Conservation (phyloP, 768 basidiomycete species). For the Boletus pseudo-olivaceus region DNA sequence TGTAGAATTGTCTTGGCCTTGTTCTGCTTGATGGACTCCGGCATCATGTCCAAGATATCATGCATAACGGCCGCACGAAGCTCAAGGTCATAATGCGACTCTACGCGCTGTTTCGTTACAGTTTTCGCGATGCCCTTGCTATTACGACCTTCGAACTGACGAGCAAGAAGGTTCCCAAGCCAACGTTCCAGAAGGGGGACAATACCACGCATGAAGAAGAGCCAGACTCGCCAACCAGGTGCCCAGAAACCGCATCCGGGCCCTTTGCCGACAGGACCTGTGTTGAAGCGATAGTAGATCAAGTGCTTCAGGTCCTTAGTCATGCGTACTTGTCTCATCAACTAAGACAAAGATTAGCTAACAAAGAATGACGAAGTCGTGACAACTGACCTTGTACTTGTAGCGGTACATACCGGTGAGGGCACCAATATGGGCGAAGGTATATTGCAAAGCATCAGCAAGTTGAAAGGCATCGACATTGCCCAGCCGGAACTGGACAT, state of each 20-base stretch:
- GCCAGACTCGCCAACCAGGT: constrained; percentile 98
- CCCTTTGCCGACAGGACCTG: constrained; percentile 98
- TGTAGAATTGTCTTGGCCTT: constrained; percentile 99
- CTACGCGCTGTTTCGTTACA: constrained; percentile 98
- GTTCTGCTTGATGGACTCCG: constrained; percentile 98
- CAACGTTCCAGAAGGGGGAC: constrained; percentile 96
- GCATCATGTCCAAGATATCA: constrained; percentile 99
- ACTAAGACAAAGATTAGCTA: constrained; percentile 37
- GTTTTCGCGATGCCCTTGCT: constrained; percentile 96
- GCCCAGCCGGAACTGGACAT: constrained; percentile 97
- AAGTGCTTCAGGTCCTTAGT: constrained; percentile 98
- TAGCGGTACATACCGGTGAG: constrained; percentile 99
- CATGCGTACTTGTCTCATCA: constrained; percentile 99
- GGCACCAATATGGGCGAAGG: constrained; percentile 95
- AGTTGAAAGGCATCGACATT: constrained; percentile 99
- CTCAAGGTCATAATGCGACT: constrained; percentile 97
- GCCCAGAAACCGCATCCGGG: constrained; percentile 99
- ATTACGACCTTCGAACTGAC: constrained; percentile 98
- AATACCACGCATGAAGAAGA: constrained; percentile 99
- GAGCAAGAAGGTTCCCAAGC: constrained; percentile 95
- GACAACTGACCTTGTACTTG: constrained; percentile 88
- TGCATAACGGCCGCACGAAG: constrained; percentile 99
- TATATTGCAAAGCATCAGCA: constrained; percentile 97
- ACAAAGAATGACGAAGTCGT: background rate
- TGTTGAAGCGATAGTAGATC: constrained; percentile 99